Conservation (phyloP, 2,329 filamentous ascomycete species). For the Trichothecium sympodiale region DNA sequence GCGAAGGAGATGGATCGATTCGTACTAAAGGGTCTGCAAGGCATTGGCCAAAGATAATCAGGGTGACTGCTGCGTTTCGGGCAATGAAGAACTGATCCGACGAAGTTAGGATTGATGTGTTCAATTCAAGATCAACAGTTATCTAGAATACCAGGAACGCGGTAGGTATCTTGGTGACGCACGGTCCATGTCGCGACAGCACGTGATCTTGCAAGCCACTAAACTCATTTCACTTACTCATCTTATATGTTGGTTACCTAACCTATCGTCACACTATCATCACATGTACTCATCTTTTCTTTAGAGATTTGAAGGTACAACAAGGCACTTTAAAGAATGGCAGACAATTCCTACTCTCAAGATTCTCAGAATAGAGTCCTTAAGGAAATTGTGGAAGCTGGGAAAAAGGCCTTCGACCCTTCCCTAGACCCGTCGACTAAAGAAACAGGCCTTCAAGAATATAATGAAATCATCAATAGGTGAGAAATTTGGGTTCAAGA, state of each 20-base stretch:
- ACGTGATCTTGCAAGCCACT: conserved; percentile 13
- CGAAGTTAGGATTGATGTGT: no score
- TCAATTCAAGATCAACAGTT: no score
- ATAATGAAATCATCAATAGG: conserved; percentile 37
- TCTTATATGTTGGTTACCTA: no score
- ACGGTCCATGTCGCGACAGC: conserved; percentile 7
- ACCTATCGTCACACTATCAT: background rate
- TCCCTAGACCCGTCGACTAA: conserved; percentile 19
- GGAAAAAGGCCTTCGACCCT: conserved; percentile 38
- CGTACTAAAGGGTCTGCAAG: background rate
- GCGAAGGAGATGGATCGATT: conserved; percentile 32
- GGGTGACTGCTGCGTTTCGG: no score
- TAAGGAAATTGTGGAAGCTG: conserved; percentile 25
- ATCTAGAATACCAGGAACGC: no score
- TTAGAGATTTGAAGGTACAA: no score
- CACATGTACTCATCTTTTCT: no score
- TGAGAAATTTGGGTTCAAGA: conserved; percentile 15
- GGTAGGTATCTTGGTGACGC: conserved; percentile 7
- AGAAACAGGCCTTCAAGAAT: conserved; percentile 24
- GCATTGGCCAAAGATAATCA: no score
- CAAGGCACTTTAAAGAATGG: conserved; percentile 10
- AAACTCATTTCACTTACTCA: background rate
- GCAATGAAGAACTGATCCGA: no score
- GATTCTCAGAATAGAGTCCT: conserved; percentile 17
- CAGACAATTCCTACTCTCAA: conserved; percentile 11